phyloP scores from a whole-genome alignment of 345 rosid genomes.

The Lumnitzera racemosa region DNA sequence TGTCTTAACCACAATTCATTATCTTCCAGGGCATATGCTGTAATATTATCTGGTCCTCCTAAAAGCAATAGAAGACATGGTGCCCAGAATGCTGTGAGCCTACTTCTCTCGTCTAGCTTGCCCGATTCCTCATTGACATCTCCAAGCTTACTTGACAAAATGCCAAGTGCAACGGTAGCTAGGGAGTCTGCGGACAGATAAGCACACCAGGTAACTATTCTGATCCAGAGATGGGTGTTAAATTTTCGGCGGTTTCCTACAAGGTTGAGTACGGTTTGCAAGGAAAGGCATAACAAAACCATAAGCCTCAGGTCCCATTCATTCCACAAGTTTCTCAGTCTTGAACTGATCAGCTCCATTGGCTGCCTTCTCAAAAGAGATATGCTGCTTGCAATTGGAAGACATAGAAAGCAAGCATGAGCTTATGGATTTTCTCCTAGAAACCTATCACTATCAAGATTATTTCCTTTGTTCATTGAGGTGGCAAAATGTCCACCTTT shows the following conservation, averaged over 20 bases:
- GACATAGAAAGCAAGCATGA: too few species aligned
- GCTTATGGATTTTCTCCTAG: too few species aligned
- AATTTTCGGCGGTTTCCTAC: slow-evolving; percentile 11
- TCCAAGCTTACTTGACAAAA: slow-evolving; percentile 13
- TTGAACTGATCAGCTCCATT: too few species aligned
- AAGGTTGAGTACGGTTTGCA: slow-evolving; percentile 17
- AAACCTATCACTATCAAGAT: too few species aligned
- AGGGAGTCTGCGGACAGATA: slow-evolving; percentile 24
- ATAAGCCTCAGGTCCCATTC: slow-evolving; percentile 22
- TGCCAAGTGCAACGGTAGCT: slow-evolving; percentile 19
- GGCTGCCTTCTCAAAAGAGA: too few species aligned
- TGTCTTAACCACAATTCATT: slow-evolving; percentile 35
- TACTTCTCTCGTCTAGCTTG: background rate
- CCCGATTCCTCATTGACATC: background rate
- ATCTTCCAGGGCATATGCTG: slow-evolving; percentile 26
- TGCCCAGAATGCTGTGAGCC: slow-evolving; percentile 25
- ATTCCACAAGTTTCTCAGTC: slow-evolving; percentile 6
- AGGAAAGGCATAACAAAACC: slow-evolving; percentile 15
- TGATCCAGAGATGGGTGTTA: background rate
- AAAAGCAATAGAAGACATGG: slow-evolving; percentile 25
- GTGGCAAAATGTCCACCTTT: too few species aligned
- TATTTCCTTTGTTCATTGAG: too few species aligned
- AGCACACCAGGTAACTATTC: slow-evolving; percentile 13
- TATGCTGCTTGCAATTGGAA: too few species aligned
- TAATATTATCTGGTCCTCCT: slow-evolving; percentile 26